Evolutionary conservation across 768 basidiomycete species (phyloP).

Genomic region (Psilocybe cyanescens): DNA sequence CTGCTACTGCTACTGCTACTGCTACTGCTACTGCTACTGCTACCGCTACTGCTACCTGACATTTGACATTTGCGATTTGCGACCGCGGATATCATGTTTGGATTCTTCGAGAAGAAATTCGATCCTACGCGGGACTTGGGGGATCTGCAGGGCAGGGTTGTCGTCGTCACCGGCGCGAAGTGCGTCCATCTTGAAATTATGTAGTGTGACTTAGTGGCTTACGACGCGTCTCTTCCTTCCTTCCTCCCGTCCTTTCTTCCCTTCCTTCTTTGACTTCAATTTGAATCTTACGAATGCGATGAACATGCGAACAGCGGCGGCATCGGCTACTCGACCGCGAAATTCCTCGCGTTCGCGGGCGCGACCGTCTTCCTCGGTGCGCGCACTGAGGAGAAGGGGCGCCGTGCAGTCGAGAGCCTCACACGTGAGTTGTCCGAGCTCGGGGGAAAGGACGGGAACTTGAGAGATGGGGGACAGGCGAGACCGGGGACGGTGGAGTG

Average conservation of each 20-base stretch:
- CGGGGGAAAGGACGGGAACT: too few species aligned
- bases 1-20: too few species aligned
- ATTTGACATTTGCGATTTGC: too few species aligned
- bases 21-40: too few species aligned
- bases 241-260: too few species aligned
- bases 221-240: neutral
- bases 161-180: slow-evolving; percentile 13
- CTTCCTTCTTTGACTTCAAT: too few species aligned
- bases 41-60: too few species aligned
- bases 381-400: slow-evolving; percentile 33
- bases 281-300: too few species aligned
- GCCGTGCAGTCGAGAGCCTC: slow-evolving; percentile 24
- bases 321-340: slow-evolving; percentile 49
- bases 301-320: slow-evolving; percentile 38
- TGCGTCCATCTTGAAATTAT: neutral
- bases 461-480: slow-evolving; percentile 28
- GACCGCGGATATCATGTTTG: too few species aligned
- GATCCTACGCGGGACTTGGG: slow-evolving; percentile 17
- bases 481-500: slow-evolving; percentile 15
- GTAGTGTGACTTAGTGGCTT: neutral
- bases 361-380: slow-evolving; percentile 47
- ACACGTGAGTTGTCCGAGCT: too few species aligned
- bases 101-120: too few species aligned
- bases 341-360: slow-evolving; percentile 47
- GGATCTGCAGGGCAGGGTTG: slow-evolving; percentile 18